Evolutionary conservation across 768 basidiomycete genomes (phyloP), one percentile per base, ranked within the genome.

Genomic region (Hemileccinum rubropunctum): DNA sequence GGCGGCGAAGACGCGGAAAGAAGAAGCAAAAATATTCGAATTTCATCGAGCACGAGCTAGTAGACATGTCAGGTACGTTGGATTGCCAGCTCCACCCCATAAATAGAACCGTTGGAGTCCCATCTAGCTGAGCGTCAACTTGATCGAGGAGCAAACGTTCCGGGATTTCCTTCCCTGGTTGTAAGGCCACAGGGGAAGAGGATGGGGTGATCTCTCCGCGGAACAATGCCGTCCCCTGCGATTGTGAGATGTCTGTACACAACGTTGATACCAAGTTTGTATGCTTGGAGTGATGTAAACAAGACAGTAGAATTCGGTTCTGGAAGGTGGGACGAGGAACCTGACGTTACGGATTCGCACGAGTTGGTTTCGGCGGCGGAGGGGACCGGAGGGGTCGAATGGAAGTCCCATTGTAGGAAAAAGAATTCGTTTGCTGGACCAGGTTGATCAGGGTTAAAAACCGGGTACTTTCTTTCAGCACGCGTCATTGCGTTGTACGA

Each of bases 211-310:
- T 84, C 70, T 98, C 95, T 18, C 95, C 97, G 15, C 93, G 77
- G 69, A 98, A 75, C 4, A 99, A 80, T 3, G 98, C 91, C 38
- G 88, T 65, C 11, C 82, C 84, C 60, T 98, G 92, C 4, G 88
- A 83, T 23, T 77, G 67, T 2, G 84, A 81, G 7, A 99, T 72
- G 60, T 98, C 95, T 43, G 95, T 87, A 69, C 98, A 98, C 66
- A 91, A 83, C 5, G 95, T 98, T 34, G 98, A 61, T 20, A 89
- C 88, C 21, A 49, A 83, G 70, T 68, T 97, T 95, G 79, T 91
- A 99, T 71, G 98, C 95, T 57, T 88, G 86, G 37, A 98, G 76
- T 2, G 95, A 90, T 0, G 97, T 94, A 74, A 95, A 95, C 32
- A 98, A 76, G 45, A 95, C 77, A 0, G 93, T 94, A 6, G 93